Evolutionary conservation across 2,329 filamentous ascomycete species (phyloP), one percentile per base, ranked within the genome.

Genomic region (Lachnellula cervina): DNA sequence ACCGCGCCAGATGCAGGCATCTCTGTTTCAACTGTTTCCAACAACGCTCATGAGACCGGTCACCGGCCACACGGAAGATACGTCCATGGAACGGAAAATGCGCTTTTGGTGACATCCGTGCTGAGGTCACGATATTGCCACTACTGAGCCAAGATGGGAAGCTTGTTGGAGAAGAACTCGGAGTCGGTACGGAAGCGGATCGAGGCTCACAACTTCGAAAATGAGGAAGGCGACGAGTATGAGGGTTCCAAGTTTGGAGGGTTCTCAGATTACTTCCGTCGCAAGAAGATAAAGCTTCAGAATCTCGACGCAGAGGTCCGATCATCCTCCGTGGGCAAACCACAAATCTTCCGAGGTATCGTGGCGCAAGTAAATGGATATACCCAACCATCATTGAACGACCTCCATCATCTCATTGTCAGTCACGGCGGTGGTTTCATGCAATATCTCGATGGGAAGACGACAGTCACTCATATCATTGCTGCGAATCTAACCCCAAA

Each of bases 251-350:
- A 82, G 51, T 99, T 97, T 71, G 90, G 90, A 25, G 93, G 92
- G 8, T 95, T 97, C 66, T 74, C 79, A 23, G 93, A 97, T 68
- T 99, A 97, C 72, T 95, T 97, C 70, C 82, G 92, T 49, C 86
- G 92, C 54, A 99, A 99, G 77, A 97, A 96, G 78, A 85, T 96
- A 72, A 99, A 99, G 70, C 80, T 99, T 3, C 94, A 97, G 72
- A 99, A 99, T 67, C 81, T 94, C 32, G 94, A 99, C 72, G 86
- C 85, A 8, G 83, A 96, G 52, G 77, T 96, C 45, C 86, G 93
- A 56, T 80, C 87, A 34, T 76, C 82, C 4, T 82, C 85, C 1
- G 72, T 76, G 0, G 84, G 87, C 62, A 90, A 88, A 61, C 90
- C 91, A 9, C 84, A 83, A 59, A 90, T 99, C 51, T 99, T 99